Conservation (phyloP, 169 alveolate species). For the Babesia ovis region DNA sequence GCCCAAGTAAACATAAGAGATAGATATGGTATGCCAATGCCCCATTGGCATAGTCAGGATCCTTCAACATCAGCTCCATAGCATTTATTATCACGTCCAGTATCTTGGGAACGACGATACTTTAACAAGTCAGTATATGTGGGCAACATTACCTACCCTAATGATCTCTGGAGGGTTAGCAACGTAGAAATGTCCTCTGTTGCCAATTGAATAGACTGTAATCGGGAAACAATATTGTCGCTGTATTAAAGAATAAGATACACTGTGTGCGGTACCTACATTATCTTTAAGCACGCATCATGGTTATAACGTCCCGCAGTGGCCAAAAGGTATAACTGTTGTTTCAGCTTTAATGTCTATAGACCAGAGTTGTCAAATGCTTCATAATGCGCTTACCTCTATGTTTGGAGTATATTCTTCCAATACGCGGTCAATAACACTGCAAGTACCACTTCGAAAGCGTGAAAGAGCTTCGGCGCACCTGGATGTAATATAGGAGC, state of each 20-base stretch:
- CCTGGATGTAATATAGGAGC: not conserved
- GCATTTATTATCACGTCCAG: slow-evolving; percentile 24
- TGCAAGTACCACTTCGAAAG: slow-evolving; percentile 13
- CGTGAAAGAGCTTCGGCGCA: slow-evolving; percentile 53
- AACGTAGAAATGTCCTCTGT: slow-evolving; percentile 31
- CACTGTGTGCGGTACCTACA: not conserved
- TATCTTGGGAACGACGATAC: slow-evolving; percentile 23
- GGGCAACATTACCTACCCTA: slow-evolving; percentile 11
- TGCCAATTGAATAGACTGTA: not conserved
- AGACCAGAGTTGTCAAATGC: not conserved
- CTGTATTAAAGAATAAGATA: not conserved
- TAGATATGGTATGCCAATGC: slow-evolving; percentile 36
- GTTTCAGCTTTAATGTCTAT: slow-evolving; percentile 12
- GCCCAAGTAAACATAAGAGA: slow-evolving; percentile 11
- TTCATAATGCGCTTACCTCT: not conserved
- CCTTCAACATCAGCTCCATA: slow-evolving; percentile 37
- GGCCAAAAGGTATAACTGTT: slow-evolving; percentile 12
- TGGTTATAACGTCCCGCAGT: slow-evolving; percentile 11
- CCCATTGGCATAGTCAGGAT: slow-evolving; percentile 11
- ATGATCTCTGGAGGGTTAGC: slow-evolving; percentile 19
- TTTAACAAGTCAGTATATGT: not conserved
- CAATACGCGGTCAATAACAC: slow-evolving; percentile 22
- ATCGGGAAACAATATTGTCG: not conserved
- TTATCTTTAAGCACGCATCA: not conserved
- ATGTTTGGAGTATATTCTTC: not conserved